Conservation (phyloP, 495 filamentous ascomycete species). For the Annulohypoxylon stygium region DNA sequence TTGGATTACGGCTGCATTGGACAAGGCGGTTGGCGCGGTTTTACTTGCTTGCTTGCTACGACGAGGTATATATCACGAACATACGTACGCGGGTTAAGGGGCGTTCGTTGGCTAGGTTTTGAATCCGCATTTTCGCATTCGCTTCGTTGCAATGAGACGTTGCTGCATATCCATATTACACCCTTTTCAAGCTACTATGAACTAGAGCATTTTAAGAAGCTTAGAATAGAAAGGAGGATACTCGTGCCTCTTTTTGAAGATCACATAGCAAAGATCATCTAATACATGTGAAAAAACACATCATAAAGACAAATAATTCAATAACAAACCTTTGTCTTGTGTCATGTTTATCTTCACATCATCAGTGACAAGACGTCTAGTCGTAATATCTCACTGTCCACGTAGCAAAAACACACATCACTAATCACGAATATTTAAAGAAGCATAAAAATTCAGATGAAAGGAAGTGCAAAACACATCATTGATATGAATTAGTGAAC, state of each 20-base stretch:
- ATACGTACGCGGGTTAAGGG: neutral
- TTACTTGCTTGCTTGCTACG: neutral
- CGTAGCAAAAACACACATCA: neutral
- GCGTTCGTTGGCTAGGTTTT: constrained; percentile 26
- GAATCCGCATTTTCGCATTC: constrained; percentile 7
- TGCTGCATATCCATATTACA: neutral
- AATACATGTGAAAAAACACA: neutral
- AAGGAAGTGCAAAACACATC: neutral
- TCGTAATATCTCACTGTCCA: neutral
- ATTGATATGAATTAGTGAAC: neutral
- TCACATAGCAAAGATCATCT: neutral
- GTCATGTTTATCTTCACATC: neutral
- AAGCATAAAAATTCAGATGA: neutral
- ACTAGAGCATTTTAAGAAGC: neutral
- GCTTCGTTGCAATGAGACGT: constrained; percentile 5
- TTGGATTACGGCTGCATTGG: neutral
- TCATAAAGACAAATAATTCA: neutral
- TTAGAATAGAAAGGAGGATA: neutral
- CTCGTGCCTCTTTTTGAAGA: neutral
- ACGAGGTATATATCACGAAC: constrained; percentile 24
- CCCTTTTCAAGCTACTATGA: neutral
- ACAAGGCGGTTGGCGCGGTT: constrained; percentile 4
- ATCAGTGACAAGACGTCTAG: neutral
- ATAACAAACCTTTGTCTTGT: neutral
- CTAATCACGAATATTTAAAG: neutral